Conservation (phyloP, 257 asterid genomes). For the Salvia rosmarinus region DNA sequence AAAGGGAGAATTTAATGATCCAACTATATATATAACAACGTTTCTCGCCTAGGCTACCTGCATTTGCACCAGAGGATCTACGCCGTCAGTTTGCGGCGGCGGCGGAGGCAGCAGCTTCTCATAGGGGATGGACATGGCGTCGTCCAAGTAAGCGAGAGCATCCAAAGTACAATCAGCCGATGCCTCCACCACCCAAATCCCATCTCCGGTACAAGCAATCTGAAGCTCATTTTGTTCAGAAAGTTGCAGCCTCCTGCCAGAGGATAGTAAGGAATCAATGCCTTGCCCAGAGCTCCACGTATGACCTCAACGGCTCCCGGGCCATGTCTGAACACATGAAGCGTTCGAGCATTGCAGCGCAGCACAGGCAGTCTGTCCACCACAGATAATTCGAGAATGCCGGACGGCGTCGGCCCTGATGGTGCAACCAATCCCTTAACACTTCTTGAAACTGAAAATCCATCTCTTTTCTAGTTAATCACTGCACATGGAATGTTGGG, state of each 20-base stretch:
- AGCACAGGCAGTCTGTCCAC: conserved; percentile 50
- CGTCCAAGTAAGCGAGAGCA: conserved; percentile 41
- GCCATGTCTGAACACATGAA: conserved; percentile 49
- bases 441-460: conserved; percentile 43
- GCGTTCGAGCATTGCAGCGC: conserved; percentile 55
- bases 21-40: too few relatives aligned
- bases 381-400: conserved; percentile 49
- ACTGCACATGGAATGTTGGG: not conserved
- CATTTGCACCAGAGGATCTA: conserved; percentile 53
- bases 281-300: conserved; percentile 45
- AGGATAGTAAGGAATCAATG: conserved; percentile 61
- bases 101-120: conserved; percentile 47
- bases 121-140: conserved; percentile 39
- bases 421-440: conserved; percentile 43
- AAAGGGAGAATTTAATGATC: too few relatives aligned
- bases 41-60: conserved; percentile 37
- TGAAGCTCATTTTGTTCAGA: conserved; percentile 36
- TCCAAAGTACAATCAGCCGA: conserved; percentile 42
- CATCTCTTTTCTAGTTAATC: conserved; percentile 13
- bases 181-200: conserved; percentile 61
- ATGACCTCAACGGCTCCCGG: conserved; percentile 36
- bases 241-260: conserved; percentile 47
- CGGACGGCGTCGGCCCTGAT: conserved; percentile 44
- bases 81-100: conserved; percentile 24
- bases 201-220: conserved; percentile 53